phyloP scores from a whole-genome alignment of 1,139 yeast genomes.

The Yamadazyma mexicana region DNA sequence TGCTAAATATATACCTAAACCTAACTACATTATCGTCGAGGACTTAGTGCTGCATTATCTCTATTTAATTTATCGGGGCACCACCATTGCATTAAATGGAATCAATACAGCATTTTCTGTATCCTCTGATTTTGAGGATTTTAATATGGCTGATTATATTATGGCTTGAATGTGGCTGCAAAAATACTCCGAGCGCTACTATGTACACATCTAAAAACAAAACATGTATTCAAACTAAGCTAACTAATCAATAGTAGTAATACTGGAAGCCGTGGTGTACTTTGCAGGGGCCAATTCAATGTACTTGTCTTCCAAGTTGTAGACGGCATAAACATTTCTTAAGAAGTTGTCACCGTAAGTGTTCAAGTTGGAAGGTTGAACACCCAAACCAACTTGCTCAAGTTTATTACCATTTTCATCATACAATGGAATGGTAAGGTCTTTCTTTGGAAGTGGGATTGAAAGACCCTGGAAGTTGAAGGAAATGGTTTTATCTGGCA shows the following conservation, averaged over 20 bases:
- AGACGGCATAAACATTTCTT: conserved; percentile 73
- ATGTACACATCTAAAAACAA: no score
- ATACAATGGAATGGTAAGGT: conserved; percentile 7
- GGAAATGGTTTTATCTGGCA: conserved; percentile 20
- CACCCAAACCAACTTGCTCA: conserved; percentile 17
- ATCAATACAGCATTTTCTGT: no score
- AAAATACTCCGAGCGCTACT: no score
- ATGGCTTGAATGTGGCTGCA: no score
- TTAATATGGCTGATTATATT: no score
- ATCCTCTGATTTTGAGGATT: no score
- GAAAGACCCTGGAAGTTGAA: conserved; percentile 37
- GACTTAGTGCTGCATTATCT: no score
- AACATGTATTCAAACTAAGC: no score
- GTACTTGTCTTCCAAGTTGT: conserved; percentile 63
- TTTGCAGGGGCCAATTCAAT: conserved; percentile 70
- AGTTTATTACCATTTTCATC: conserved; percentile 6
- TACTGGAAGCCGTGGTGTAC: conserved; percentile 34
- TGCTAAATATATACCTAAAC: no score
- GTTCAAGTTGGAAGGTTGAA: conserved; percentile 10
- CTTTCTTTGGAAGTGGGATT: conserved; percentile 26
- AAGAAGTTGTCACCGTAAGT: conserved; percentile 73
- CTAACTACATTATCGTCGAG: no score
- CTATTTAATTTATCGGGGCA: no score
- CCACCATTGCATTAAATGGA: no score
- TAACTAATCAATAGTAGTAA: conserved; percentile 15